Base-by-base conservation (phyloP, 441 rosid species). In the Brassica balearica region DNA sequence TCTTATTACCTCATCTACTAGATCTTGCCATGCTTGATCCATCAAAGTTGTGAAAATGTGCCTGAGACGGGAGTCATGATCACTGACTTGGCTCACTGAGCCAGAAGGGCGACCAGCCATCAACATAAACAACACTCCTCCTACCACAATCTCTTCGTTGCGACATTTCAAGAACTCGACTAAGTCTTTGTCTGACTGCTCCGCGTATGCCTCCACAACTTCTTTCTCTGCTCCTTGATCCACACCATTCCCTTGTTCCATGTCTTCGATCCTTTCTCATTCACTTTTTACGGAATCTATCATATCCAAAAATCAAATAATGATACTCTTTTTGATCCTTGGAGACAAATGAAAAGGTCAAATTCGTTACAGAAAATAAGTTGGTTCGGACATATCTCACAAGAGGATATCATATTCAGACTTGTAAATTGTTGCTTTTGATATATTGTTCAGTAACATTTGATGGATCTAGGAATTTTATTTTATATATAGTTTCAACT, bases 1-100 rank as follows among this genome's bases (percentile, higher is more conserved):
- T 20, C 17, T 20, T 7, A 55, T 10, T 77, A 84, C 87, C 87
- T 83, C 86, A 8, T 83, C 78, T 70, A 87, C 53, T 15, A 87
- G 64, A 77, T 87, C 88, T 76, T 83, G 84, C 88, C 88, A 87
- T 71, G 86, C 84, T 41, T 78, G 85, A 77, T 87, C 85, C 88
- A 87, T 83, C 68, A 82, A 78, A 43, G 67, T 29, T 34, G 84
- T 78, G 66, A 85, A 87, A 22, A 81, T 84, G 63, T 80, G 85
- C 63, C 83, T 85, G 25, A 76, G 72, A 22, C 76, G 72, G 0
- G 87, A 80, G 59, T 83, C 84, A 34, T 25, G 27, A 25, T 85
- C 89, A 17, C 68, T 76, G 36, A 85, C 34, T 63, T 87, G 89
- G 12, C 23, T 72, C 48, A 70, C 14, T 34, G 64, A 69, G 12